Percentiles rank a stretch among this genome's conserved stretches.
Conservation (phyloP, 2,329 filamentous ascomycete genomes). For the Fusarium oligoseptatum region DNA sequence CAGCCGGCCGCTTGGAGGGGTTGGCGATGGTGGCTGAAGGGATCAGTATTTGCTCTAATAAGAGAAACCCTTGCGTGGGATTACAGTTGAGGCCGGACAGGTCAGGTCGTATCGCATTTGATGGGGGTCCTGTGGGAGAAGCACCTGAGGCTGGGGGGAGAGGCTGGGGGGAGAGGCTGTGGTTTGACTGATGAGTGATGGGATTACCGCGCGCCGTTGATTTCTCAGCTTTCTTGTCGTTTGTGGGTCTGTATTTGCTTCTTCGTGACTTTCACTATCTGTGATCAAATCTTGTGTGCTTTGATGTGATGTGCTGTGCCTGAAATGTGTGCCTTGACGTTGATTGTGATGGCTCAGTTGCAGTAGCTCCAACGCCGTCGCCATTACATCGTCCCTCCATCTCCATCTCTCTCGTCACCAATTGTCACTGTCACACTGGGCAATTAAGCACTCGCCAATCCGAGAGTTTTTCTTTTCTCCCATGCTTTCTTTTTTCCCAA, state of each 20-base stretch:
- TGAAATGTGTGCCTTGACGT: slow-evolving; percentile 12
- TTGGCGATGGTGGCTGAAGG: slow-evolving; percentile 33
- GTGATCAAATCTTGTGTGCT: slow-evolving; percentile 25
- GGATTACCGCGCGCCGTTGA: neutral
- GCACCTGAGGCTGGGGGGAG: neutral
- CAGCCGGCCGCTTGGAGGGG: slow-evolving; percentile 23
- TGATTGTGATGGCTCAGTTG: slow-evolving; percentile 19
- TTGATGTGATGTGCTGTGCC: neutral
- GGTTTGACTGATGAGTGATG: neutral
- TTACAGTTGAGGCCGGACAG: neutral
- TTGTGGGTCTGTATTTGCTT: slow-evolving; percentile 3
- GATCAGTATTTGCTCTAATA: slow-evolving; percentile 20
- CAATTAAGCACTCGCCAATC: neutral
- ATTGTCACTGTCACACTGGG: slow-evolving; percentile 18
- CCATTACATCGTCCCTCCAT: neutral
- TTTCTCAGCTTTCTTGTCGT: neutral
- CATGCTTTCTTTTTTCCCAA: neutral
- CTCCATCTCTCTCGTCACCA: slow-evolving; percentile 17
- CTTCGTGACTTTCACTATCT: neutral
- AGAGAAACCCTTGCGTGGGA: slow-evolving; percentile 19
- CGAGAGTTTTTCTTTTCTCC: slow-evolving; percentile 6
- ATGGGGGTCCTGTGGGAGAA: neutral
- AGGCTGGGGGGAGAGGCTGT: neutral
- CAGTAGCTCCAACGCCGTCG: slow-evolving; percentile 28
- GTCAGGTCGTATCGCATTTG: neutral